Conservation (phyloP, 2,329 filamentous ascomycete species). For the Cercospora sp. region DNA sequence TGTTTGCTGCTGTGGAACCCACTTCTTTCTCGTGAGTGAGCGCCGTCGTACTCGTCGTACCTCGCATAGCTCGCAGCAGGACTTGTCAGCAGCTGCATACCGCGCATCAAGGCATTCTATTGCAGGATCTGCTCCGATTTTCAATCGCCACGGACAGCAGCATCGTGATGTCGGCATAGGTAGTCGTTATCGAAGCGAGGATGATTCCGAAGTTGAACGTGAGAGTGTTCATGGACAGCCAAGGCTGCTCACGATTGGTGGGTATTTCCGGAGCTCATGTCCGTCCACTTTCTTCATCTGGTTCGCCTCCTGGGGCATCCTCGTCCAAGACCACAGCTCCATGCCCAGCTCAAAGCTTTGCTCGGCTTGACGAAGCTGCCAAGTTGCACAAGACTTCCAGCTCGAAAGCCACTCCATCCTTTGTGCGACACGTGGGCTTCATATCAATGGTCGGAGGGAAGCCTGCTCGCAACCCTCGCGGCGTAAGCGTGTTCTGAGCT, state of each 20-base stretch:
- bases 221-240: background rate
- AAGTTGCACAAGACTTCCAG: slow-evolving; percentile 8
- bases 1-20: background rate
- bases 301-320: background rate
- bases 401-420: background rate
- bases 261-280: background rate
- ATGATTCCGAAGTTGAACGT: background rate
- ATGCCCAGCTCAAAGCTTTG: slow-evolving; percentile 1
- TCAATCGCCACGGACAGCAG: background rate
- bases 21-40: background rate
- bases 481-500: background rate
- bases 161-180: background rate
- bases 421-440: background rate
- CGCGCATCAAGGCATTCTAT: background rate
- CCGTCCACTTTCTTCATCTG: background rate
- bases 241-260: background rate
- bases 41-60: background rate
- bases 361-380: slow-evolving; percentile 5
- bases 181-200: background rate
- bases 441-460: background rate
- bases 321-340: background rate
- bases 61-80: background rate
- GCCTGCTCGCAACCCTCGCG: background rate
- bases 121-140: background rate
- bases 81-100: background rate